Base-by-base conservation (phyloP, 441 rosid species). In the Populus hybrid region DNA sequence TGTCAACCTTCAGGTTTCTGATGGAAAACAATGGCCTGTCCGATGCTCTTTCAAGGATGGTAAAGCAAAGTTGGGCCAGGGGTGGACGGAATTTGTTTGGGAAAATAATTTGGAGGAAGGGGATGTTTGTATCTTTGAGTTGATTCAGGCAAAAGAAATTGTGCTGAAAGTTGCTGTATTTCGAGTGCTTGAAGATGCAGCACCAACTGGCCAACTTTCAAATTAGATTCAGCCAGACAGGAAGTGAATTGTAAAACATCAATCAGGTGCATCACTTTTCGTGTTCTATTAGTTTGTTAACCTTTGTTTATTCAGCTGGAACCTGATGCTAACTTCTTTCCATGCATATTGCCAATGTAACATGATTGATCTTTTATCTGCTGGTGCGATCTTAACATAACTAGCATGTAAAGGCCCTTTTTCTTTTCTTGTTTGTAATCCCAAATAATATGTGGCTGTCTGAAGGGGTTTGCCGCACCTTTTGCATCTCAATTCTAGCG, bases 41-140 rank as follows among this genome's bases (percentile, higher is more conserved):
- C 77, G 83, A 18, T 85, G 87, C 76, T 61, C 81, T 53, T 35
- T 18, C 14, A 35, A 69, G 24, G 10, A 67, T 12, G 71, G 32
- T 30, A 30, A 30, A 30, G 32, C 32, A 30, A 30, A 30, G 32
- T 30, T 88, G 18, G 69, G 85, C 82, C 78, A 83, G 78, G 89
- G 91, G 75, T 87, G 91, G 91, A 75, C 81, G 2, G 86, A 76
- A 70, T 88, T 88, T 75, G 84, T 75, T 9, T 42, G 79, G 79
- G 87, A 74, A n/a, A 85, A 88, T 74, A 79, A 80, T 53, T 78
- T 88, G 82, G 80, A 84, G 7, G 85, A 80, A 80, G 87, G 91
- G 30, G 89, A 88, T 78, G 85, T 83, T 28, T 88, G 89, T 67
- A 83, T 87, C 57, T 88, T 87, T 42, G 89, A 85, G 86, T 79